phyloP scores from a whole-genome alignment of 2,329 filamentous ascomycete genomes.

The Fusarium hainanense region DNA sequence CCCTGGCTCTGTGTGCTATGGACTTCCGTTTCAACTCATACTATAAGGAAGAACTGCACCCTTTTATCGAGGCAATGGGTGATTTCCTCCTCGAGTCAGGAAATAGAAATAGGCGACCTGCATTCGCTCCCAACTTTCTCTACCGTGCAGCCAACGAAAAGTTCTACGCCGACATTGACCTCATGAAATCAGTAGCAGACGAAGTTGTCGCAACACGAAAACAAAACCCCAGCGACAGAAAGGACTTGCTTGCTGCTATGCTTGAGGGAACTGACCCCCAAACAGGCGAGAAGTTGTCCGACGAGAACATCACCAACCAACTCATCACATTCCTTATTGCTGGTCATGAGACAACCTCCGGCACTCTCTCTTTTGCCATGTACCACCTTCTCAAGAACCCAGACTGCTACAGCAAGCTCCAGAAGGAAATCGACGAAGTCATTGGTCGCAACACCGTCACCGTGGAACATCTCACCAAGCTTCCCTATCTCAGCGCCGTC shows the following conservation, averaged over 20 bases:
- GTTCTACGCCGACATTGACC: constrained; percentile 65
- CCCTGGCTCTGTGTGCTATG: constrained; percentile 77
- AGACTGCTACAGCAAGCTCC: constrained; percentile 67
- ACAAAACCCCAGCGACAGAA: constrained; percentile 64
- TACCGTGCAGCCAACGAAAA: constrained; percentile 61
- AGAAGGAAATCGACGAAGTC: constrained; percentile 74
- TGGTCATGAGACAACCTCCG: constrained; percentile 78
- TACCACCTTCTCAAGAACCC: constrained; percentile 74
- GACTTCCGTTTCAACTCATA: constrained; percentile 80
- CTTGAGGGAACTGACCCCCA: constrained; percentile 73
- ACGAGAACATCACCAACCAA: constrained; percentile 73
- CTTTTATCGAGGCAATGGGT: constrained; percentile 75
- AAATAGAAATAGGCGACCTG: constrained; percentile 59
- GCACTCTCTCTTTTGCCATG: constrained; percentile 72
- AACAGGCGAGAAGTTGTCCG: constrained; percentile 72
- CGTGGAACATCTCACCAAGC: constrained; percentile 70
- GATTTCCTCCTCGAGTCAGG: constrained; percentile 69
- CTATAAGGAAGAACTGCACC: constrained; percentile 75
- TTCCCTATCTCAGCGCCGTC: constrained; percentile 73
- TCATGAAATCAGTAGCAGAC: constrained; percentile 65
- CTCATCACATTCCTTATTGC: constrained; percentile 79
- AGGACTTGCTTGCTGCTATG: constrained; percentile 78
- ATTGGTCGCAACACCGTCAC: constrained; percentile 68
- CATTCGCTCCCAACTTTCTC: constrained; percentile 59
- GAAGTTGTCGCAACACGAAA: constrained; percentile 71